These are phyloP conservation scores for Scheffersomyces lignosus DNA, from an alignment of 805 yeast species.

Conservation along the genomic window DNA sequence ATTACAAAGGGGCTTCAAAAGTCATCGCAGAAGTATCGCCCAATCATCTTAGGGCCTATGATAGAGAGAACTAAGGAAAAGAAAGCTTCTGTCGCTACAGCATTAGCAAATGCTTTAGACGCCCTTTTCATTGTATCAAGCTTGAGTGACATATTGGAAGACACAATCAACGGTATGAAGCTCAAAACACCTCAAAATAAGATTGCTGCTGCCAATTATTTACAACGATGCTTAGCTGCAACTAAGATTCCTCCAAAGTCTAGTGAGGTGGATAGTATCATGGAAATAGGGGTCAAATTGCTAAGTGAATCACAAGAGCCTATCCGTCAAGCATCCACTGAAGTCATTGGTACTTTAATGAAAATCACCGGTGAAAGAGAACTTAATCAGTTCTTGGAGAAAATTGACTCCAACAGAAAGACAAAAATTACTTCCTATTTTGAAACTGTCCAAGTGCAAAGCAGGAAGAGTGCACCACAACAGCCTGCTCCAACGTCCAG, in stretches of 20 bases:
- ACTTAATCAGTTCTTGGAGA: slow-evolving; percentile 57
- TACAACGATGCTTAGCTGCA: slow-evolving; percentile 60
- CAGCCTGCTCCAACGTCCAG: slow-evolving; percentile 19
- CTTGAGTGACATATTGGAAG: slow-evolving; percentile 57
- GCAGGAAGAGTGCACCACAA: slow-evolving; percentile 21
- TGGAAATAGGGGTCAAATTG: slow-evolving; percentile 58
- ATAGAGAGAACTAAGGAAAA: slow-evolving; percentile 88
- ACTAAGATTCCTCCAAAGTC: slow-evolving; percentile 50
- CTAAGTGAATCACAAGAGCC: slow-evolving; percentile 83
- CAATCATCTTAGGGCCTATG: slow-evolving; percentile 56
- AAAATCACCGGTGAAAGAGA: slow-evolving; percentile 78
- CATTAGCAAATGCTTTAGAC: slow-evolving; percentile 66
- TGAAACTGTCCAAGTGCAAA: slow-evolving; percentile 56
- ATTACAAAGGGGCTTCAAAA: slow-evolving; percentile 67
- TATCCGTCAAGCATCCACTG: slow-evolving; percentile 74
- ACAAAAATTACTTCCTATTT: slow-evolving; percentile 61
- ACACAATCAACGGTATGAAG: slow-evolving; percentile 55
- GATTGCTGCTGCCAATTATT: slow-evolving; percentile 64
- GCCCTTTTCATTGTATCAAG: slow-evolving; percentile 56
- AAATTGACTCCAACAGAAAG: slow-evolving; percentile 75
- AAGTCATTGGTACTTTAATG: slow-evolving; percentile 77
- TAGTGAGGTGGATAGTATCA: slow-evolving; percentile 56
- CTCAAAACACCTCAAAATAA: slow-evolving; percentile 85
- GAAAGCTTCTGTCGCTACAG: slow-evolving; percentile 73
- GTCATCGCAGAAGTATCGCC: slow-evolving; percentile 55